Evolutionary conservation across 2,329 filamentous ascomycete species (phyloP).

Genomic region (Talaromyces rugulosus): DNA sequence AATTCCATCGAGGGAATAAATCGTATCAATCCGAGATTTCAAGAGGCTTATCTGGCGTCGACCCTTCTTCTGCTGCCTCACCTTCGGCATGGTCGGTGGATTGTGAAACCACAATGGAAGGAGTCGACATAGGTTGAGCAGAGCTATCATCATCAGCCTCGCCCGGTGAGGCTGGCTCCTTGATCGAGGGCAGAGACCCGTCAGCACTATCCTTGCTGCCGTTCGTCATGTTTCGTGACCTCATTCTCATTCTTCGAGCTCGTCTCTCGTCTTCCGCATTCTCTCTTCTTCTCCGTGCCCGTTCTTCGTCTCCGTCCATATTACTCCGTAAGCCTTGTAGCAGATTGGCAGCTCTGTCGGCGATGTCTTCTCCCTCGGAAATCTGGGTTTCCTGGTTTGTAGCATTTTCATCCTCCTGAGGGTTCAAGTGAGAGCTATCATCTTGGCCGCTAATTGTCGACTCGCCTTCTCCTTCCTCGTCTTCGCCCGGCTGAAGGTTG

Average conservation of each 20-base stretch:
- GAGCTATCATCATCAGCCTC: constrained; percentile 19
- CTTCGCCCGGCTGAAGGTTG: constrained; percentile 57
- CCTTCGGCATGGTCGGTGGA: background rate
- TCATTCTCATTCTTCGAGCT: constrained; percentile 53
- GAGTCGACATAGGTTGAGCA: constrained; percentile 23
- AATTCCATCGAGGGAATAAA: background rate
- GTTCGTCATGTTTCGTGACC: constrained; percentile 54
- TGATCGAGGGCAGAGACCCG: constrained; percentile 27
- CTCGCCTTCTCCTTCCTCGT: constrained; percentile 38
- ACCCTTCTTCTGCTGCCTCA: constrained; percentile 5
- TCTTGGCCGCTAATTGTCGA: constrained; percentile 29
- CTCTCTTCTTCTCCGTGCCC: constrained; percentile 63
- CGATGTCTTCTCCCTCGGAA: constrained; percentile 66
- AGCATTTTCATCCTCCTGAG: constrained; percentile 36
- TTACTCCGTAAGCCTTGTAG: constrained; percentile 76
- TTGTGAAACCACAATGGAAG: constrained; percentile 34
- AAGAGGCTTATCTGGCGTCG: constrained; percentile 11
- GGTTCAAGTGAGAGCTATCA: constrained; percentile 45
- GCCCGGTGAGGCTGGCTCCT: constrained; percentile 26
- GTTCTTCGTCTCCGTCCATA: constrained; percentile 51
- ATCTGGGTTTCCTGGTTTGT: constrained; percentile 33
- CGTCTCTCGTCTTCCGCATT: constrained; percentile 76
- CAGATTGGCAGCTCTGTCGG: constrained; percentile 75
- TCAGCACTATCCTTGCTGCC: constrained; percentile 36
- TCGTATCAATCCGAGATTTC: constrained; percentile 13